Base-by-base conservation (phyloP, 495 filamentous ascomycete genomes). In the Aspergillus mulundensis region DNA sequence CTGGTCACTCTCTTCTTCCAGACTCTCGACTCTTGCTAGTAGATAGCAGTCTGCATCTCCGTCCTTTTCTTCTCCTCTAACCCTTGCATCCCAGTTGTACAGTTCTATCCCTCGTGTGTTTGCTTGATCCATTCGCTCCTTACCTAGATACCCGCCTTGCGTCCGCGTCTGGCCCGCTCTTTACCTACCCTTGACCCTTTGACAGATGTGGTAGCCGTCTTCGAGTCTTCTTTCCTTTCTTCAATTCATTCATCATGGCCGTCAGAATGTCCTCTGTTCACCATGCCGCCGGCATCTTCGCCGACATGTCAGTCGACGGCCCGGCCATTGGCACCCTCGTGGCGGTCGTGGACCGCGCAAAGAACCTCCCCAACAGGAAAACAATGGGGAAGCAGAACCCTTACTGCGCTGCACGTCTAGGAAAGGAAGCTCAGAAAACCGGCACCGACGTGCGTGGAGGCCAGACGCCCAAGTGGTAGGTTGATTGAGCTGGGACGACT, bases 331-430 rank as follows among this genome's bases (percentile, higher is more conserved):
- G 94, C 38, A 97, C 91, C 0, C 77, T 99, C 60, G 90, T 99
- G 43, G 80, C 91, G 38, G 84, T 99, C 58, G 80, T 99, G 58
- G 95, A 99, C 70, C 82, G 89, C 44, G 90, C 88, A 7, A 97
- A 95, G 81, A 99, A 99, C 67, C 77, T 99, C 52, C 94, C 95
- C 39, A 99, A 97, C 70, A 77, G 90, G 57, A 93, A 93, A 77
- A 90, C 90, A 2, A 95, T 97, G 79, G 93, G 95, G 52, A 99
- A 99, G 75, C 94, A 99, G 74, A 91, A 97, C 68, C 92, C 95
- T 7, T 99, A 97, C 67, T 96, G 91, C 72, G 93, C 95, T 44
- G 91, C 89, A 34, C 81, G 94, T 42, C 72, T 99, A 28, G 94
- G 93, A 10, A 99, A 99, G 70, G 93, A 97, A 72, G 95, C 93